Base-by-base conservation (phyloP, 768 basidiomycete species). In the Lenzites betulinus region DNA sequence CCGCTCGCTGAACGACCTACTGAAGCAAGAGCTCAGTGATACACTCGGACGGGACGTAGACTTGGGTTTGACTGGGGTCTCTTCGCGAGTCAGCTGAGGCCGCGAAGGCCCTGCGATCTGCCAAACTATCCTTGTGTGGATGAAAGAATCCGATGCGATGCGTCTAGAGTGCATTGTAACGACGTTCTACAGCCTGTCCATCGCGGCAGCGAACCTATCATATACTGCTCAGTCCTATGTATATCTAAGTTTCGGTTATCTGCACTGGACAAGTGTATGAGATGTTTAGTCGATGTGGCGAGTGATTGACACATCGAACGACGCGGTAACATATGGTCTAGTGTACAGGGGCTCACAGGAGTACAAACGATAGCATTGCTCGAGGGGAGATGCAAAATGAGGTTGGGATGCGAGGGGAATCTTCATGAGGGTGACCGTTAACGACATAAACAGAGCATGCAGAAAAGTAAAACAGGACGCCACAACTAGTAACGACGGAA, bases 11-110 rank as follows among this genome's bases (percentile, higher is more conserved):
- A 80, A 83, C 8, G 74, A 77, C 8, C 75, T 95, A 49, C 75
- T 96, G 39, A 85, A 89, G 51, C 74, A 78, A 38, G 94, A 97
- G 69, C 79, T 97, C n/a, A 73, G 76, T 51, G 67, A 66, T 33
- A 68, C 75, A 16, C 66, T 86, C 12, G 71, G 72, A 16, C 70
- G 66, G 39, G 66, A 75, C n/a, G 66, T 79, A 38, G 68, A 66
- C 30, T 41, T 80, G 41, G 67, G 68, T n/a, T 54, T 79, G 9
- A 64, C 65, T 7, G 60, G 51, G 20, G 64, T 75, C 2, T 76
- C 72, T 8, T 44, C 71, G 2, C 63, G 69, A 25, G 39, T 55
- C 16, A 60, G 63, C 25, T 62, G 60, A 59, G 54, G 42, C 50
- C 28, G 30, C 30, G 25, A 11, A 13, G 18, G 23, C 35, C 50